phyloP scores from a whole-genome alignment of 2,329 filamentous ascomycete genomes.

The Simplicillium aogashimaense region DNA sequence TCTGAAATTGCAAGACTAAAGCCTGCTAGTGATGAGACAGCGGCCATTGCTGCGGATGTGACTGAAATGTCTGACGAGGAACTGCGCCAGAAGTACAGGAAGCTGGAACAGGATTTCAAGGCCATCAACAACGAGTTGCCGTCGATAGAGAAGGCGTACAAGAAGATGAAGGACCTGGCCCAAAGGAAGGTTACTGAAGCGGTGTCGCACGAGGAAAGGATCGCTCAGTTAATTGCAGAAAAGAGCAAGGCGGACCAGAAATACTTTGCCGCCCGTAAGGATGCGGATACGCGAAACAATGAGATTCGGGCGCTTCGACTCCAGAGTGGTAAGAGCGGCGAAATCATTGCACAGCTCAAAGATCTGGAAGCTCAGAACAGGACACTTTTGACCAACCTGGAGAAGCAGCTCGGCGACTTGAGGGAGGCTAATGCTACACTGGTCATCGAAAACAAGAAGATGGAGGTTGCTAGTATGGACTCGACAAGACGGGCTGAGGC shows the following conservation, averaged over 20 bases:
- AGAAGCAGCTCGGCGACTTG: conserved; percentile 81
- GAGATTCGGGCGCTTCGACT: conserved; percentile 71
- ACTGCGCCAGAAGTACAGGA: conserved; percentile 61
- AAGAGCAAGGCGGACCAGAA: conserved; percentile 97
- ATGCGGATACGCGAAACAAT: conserved; percentile 73
- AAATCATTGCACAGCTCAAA: conserved; percentile 89
- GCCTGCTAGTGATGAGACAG: conserved; percentile 34
- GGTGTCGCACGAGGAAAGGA: conserved; percentile 64
- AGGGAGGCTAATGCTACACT: conserved; percentile 68
- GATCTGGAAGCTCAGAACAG: conserved; percentile 74
- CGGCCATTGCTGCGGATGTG: conserved; percentile 33
- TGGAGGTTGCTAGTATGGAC: conserved; percentile 65
- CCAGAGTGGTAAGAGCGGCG: conserved; percentile 82
- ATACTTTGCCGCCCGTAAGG: conserved; percentile 92
- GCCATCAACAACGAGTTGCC: conserved; percentile 81
- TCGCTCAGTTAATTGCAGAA: conserved; percentile 66
- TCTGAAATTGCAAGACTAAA: conserved; percentile 67
- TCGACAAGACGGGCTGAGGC: conserved; percentile 60
- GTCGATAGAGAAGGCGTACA: conserved; percentile 84
- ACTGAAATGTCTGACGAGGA: conserved; percentile 59
- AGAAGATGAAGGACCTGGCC: conserved; percentile 74
- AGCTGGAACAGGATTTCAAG: conserved; percentile 69
- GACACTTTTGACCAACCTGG: conserved; percentile 68
- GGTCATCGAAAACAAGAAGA: conserved; percentile 60
- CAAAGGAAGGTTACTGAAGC: conserved; percentile 81